Evolutionary conservation across 345 rosid genomes (phyloP), one percentile per base, ranked within the genome.

Genomic region (Balakata baccata): DNA sequence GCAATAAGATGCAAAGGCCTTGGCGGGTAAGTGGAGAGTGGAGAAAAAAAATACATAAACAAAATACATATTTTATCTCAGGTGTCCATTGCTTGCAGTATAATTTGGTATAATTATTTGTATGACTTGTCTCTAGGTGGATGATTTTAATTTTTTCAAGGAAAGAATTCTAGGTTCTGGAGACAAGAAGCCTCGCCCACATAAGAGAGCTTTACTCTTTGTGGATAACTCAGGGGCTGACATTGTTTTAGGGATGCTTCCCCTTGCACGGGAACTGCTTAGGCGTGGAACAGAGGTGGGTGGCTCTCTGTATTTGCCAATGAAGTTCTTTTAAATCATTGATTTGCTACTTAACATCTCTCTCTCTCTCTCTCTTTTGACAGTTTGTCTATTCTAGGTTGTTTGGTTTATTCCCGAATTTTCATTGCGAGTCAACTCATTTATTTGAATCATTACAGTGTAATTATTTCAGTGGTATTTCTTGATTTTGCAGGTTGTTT

Each of bases 181-280:
- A 47, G 84, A 79, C 59, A 84, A 84, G 84, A 89, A 83, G 78
- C 93, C 91, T 78, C 78, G 0, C 54, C 91, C 92, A 23, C 94
- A 95, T 77, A 95, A 89, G 84, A 89, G 96, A 86, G 99, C 97
- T 70, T 79, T 95, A 69, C 94, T 95, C 73, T 95, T 95, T 85
- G 98, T 95, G 74, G 99, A 95, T 82, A 95, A 95, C 85, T 87
- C 99, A 0, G 99, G 98, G 73, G 98, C 99, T 72, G 98, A 95
- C 52, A 63, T 95, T 76, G 84, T 95, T 77, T 85, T 95, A 46
- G 99, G 99, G 64, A 95, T 95, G 99, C 97, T 95, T 83, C 99
- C 99, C 6, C 85, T 95, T 46, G 99, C 99, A 17, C 80, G 99
- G 78, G 99, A 95, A 83, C 90, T 92, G 69, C 92, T 95, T 38